These are phyloP conservation scores for Arthrobotrys iridis DNA, from an alignment of 2,329 filamentous ascomycete species.

Conservation along the genomic window DNA sequence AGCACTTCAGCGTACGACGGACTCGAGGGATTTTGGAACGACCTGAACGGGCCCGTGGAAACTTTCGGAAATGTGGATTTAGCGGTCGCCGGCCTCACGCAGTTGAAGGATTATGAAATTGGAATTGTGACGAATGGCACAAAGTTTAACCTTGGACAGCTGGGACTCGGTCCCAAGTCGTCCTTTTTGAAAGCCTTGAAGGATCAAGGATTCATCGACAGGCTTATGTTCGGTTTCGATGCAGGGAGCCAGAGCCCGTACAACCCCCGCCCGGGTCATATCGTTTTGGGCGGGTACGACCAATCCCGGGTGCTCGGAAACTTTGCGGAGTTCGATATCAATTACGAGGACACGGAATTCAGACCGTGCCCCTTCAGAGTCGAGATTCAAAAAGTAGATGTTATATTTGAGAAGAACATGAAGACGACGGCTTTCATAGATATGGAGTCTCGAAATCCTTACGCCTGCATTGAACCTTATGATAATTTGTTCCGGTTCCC, in stretches of 20 bases:
- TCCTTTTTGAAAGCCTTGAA: slow-evolving; percentile 38
- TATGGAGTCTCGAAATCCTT: slow-evolving; percentile 45
- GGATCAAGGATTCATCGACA: slow-evolving; percentile 38
- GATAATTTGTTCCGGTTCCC: slow-evolving; percentile 46
- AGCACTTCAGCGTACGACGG: slow-evolving; percentile 17
- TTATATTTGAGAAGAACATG: slow-evolving; percentile 24
- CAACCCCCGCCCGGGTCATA: slow-evolving; percentile 33
- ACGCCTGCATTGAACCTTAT: slow-evolving; percentile 52
- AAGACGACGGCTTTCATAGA: slow-evolving; percentile 40
- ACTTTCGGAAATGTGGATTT: slow-evolving; percentile 45
- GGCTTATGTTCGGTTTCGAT: slow-evolving; percentile 41
- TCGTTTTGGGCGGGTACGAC: slow-evolving; percentile 47
- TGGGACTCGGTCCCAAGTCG: slow-evolving; percentile 39
- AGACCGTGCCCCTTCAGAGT: slow-evolving; percentile 47
- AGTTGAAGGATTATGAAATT: slow-evolving; percentile 40
- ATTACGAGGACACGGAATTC: slow-evolving; percentile 48
- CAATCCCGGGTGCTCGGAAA: slow-evolving; percentile 40
- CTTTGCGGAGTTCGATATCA: slow-evolving; percentile 49
- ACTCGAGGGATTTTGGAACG: slow-evolving; percentile 39
- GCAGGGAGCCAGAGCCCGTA: slow-evolving; percentile 50
- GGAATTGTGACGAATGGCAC: slow-evolving; percentile 45
- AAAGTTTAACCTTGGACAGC: slow-evolving; percentile 43
- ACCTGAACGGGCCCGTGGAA: slow-evolving; percentile 40
- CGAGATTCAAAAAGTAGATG: slow-evolving; percentile 38
- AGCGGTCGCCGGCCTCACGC: slow-evolving; percentile 38